Evolutionary conservation across 2,329 filamentous ascomycete genomes (phyloP).

Genomic region (Teratosphaeria gauchensis): DNA sequence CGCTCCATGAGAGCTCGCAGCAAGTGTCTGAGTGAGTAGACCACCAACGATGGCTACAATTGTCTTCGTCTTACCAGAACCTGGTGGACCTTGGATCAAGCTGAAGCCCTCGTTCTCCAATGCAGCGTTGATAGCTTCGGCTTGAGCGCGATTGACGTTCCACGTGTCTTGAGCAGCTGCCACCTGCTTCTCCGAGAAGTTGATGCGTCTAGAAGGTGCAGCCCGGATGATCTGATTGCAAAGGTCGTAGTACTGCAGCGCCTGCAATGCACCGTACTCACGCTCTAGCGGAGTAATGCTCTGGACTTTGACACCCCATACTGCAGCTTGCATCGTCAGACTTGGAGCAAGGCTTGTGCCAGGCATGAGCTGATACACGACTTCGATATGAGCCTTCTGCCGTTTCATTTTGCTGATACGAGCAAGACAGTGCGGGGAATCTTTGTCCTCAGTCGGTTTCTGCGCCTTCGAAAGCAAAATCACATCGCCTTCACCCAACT

Average conservation of each 20-base stretch:
- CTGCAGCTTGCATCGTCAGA: slow-evolving; percentile 58
- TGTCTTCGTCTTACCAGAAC: slow-evolving; percentile 93
- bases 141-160: slow-evolving; percentile 77
- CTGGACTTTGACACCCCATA: slow-evolving; percentile 73
- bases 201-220: slow-evolving; percentile 78
- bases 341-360: slow-evolving; percentile 16
- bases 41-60: slow-evolving; percentile 94
- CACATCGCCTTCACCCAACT: slow-evolving; percentile 76
- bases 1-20: slow-evolving; percentile 29
- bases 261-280: slow-evolving; percentile 86
- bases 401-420: slow-evolving; percentile 70
- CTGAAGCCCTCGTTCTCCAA: slow-evolving; percentile 96
- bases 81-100: slow-evolving; percentile 87
- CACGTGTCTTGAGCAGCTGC: slow-evolving; percentile 64
- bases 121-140: slow-evolving; percentile 82
- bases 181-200: slow-evolving; percentile 66
- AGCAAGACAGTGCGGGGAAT: slow-evolving; percentile 72
- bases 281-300: slow-evolving; percentile 92
- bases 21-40: slow-evolving; percentile 55
- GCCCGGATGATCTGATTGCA: slow-evolving; percentile 86
- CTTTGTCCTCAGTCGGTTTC: slow-evolving; percentile 56
- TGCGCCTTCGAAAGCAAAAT: slow-evolving; percentile 69
- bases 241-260: slow-evolving; percentile 88
- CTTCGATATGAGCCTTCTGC: slow-evolving; percentile 72
- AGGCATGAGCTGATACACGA: slow-evolving; percentile 75